Evolutionary conservation across 1,284 basidiomycete species (phyloP).

Genomic region (Boletus albobrunnescens): DNA sequence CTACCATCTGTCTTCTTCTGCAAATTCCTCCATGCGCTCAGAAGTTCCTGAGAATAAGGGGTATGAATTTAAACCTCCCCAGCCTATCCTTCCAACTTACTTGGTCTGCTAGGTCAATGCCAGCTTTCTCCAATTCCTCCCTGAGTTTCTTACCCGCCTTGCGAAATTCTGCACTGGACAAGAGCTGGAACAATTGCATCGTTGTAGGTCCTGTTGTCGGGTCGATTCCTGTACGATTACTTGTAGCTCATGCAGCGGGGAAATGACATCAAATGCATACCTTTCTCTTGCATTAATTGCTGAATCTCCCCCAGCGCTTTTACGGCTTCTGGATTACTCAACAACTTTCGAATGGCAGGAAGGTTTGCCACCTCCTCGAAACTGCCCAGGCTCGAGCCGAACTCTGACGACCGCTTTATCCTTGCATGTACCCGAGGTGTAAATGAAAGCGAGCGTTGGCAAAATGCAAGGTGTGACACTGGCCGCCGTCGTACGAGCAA

Average conservation of each 20-base stretch:
- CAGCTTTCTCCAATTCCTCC: conserved; percentile 55
- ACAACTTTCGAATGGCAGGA: conserved; percentile 46
- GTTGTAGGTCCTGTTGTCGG: conserved; percentile 44
- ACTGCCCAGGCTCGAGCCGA: conserved; percentile 36
- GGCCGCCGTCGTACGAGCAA: conserved; percentile 16
- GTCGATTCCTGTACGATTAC: conserved; percentile 41
- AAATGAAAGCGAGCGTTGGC: conserved; percentile 35
- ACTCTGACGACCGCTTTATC: conserved; percentile 32
- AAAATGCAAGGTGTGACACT: conserved; percentile 17
- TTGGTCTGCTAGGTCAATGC: conserved; percentile 48
- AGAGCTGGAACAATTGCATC: conserved; percentile 51
- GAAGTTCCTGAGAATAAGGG: conserved; percentile 26
- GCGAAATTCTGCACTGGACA: conserved; percentile 51
- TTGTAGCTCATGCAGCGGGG: conserved; percentile 1
- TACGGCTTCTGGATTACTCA: conserved; percentile 47
- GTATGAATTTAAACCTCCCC: conserved; percentile 3
- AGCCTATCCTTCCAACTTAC: conserved; percentile 25
- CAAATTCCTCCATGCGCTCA: conserved; percentile 35
- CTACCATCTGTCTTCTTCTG: conserved; percentile 28
- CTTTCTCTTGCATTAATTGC: conserved; percentile 47
- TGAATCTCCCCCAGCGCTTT: conserved; percentile 44
- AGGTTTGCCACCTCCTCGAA: conserved; percentile 40
- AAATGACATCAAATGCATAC: conserved; percentile 30
- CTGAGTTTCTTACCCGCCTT: conserved; percentile 44
- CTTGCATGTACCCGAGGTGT: conserved; percentile 35